Base-by-base conservation (phyloP, 1,284 basidiomycete species). In the Rhizoctonia solani region DNA sequence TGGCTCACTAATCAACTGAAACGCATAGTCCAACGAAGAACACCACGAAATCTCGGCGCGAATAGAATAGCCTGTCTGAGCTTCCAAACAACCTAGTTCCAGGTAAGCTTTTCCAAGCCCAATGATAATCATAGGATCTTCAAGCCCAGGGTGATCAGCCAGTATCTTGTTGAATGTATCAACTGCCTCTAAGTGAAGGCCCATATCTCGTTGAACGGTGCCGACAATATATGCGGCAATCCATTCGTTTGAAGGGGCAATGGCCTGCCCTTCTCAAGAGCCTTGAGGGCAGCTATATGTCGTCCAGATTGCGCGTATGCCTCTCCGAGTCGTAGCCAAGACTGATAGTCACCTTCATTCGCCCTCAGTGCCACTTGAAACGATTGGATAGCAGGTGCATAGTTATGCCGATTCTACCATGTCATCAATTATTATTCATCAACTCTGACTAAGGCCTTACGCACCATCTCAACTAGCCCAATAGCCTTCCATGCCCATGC, bases 401-500 rank as follows among this genome's bases (percentile, higher is more conserved):
- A 93, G 69, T 92, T 88, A 66, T 85, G 84, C 66, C 88, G 87
- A 71, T 86, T 87, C 92, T 95, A 70, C 70, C 67, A 67, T 68
- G 27, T 55, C 1, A 42, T 70, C 55, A 63, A 67, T 52, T 42
- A 46, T 34, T 29, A 42, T 37, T 9, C 4, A 19, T 23, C 29
- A 46, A 23, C 32, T 47, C 25, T 58, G 66, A 34, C 39, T 23
- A 46, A 29, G 30, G 39, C 3, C 19, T n/a, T 56, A 77, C 87
- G 78, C 73, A 94, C 94, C 79, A 98, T 80, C 75, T 98, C 93
- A 1, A 96, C 95, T 1, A 92, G 86, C 1, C 97, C 97, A 29
- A 97, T 81, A 9, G 97, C 96, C 77, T 98, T 98, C 95, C 95
- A 99, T 0, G 97, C 97, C 97, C 97, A 99, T 1, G 90, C 85